Evolutionary conservation across 345 rosid species (phyloP).

Genomic region (Boechera stricta): DNA sequence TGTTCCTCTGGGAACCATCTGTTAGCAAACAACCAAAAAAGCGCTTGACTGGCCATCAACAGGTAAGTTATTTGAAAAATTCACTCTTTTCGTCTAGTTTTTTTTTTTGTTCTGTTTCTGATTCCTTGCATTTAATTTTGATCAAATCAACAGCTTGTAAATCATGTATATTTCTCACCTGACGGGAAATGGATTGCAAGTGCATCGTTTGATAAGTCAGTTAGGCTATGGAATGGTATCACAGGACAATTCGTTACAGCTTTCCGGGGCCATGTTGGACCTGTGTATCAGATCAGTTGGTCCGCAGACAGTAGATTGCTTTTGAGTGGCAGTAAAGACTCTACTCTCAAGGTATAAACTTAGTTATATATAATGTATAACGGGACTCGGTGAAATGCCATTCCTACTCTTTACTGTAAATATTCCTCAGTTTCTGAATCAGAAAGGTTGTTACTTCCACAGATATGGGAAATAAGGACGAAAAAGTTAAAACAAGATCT

Average conservation of each 20-base stretch:
- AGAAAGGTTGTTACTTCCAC: slow-evolving; percentile 25
- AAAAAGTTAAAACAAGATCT: slow-evolving; percentile 88
- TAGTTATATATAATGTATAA: background rate
- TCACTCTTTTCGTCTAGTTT: background rate
- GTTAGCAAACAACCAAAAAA: slow-evolving; percentile 77
- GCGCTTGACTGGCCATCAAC: slow-evolving; percentile 92
- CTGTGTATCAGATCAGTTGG: slow-evolving; percentile 98
- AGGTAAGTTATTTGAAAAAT: slow-evolving; percentile 50
- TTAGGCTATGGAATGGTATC: slow-evolving; percentile 88
- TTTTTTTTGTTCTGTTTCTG: background rate
- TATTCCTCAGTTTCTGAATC: slow-evolving; percentile 8
- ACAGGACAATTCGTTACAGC: slow-evolving; percentile 88
- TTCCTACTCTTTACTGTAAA: slow-evolving; percentile 7
- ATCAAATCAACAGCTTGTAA: slow-evolving; percentile 69
- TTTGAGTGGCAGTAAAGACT: slow-evolving; percentile 95
- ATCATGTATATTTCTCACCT: slow-evolving; percentile 94
- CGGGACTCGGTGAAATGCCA: background rate
- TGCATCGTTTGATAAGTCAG: slow-evolving; percentile 95
- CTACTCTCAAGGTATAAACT: slow-evolving; percentile 80
- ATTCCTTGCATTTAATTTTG: background rate
- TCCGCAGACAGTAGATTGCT: slow-evolving; percentile 97
- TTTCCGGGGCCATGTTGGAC: slow-evolving; percentile 91
- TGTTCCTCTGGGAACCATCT: slow-evolving; percentile 97
- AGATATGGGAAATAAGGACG: slow-evolving; percentile 91
- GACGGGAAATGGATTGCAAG: slow-evolving; percentile 98